Conservation (phyloP, 371 early-diverging fungal species). For the Dentiscutata heterogama region DNA sequence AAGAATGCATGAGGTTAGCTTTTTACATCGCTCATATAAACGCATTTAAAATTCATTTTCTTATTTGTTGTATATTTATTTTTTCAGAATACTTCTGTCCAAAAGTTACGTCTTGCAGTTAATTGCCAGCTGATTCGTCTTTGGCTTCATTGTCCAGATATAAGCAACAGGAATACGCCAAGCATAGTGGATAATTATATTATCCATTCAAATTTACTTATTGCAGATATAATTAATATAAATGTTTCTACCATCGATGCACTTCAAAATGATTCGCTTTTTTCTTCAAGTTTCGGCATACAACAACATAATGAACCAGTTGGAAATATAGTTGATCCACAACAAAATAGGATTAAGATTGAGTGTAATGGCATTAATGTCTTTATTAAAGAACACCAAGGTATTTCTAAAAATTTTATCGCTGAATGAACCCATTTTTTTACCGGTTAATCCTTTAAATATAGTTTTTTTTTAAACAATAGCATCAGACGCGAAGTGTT, state of each 20-base stretch:
- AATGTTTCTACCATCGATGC: constrained; percentile 9
- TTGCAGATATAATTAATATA: constrained; percentile 35
- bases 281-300: constrained; percentile 3
- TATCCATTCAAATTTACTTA: constrained; percentile 42
- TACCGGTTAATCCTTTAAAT: neutral
- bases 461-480: constrained; percentile 2
- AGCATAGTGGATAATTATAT: constrained; percentile 51
- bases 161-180: constrained; percentile 55
- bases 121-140: constrained; percentile 58
- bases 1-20: constrained; percentile 18
- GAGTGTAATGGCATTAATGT: constrained; percentile 58
- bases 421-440: neutral
- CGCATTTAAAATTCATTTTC: neutral
- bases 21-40: neutral
- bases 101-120: constrained; percentile 31
- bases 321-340: neutral
- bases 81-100: neutral
- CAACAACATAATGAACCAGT: neutral
- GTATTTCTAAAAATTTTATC: constrained; percentile 3
- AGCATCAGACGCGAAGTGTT: constrained; percentile 54
- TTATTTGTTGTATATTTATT: neutral
- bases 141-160: constrained; percentile 59
- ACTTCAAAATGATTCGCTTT: neutral
- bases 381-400: constrained; percentile 53
- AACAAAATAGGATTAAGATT: constrained; percentile 52